Evolutionary conservation across 1,284 basidiomycete species (phyloP).

Genomic region (Mycena citricolor): DNA sequence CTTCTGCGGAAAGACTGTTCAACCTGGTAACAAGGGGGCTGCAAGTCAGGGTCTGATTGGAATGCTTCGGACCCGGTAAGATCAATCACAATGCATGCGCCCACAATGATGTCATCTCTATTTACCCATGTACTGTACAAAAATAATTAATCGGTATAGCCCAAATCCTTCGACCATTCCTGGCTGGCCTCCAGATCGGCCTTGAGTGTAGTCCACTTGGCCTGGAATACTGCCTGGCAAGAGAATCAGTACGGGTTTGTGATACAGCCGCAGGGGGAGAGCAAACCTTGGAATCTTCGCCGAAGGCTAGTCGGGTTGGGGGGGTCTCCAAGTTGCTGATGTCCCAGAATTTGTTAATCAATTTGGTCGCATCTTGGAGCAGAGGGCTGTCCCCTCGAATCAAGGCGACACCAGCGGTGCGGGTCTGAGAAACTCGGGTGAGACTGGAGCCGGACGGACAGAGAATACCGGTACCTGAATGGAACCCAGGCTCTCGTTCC

Average conservation of each 20-base stretch:
- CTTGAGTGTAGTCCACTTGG: conserved; percentile 16
- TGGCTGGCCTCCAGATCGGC: conserved; percentile 17
- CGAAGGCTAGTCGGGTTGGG: conserved; percentile 20
- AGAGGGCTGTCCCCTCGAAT: conserved; percentile 16
- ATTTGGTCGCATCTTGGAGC: conserved; percentile 18
- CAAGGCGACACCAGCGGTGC: conserved; percentile 4
- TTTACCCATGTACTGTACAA: too few relatives aligned
- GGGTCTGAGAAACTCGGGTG: conserved; percentile 4
- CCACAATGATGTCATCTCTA: too few relatives aligned
- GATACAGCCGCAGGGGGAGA: too few relatives aligned
- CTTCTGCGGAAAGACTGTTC: too few relatives aligned
- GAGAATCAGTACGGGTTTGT: background rate
- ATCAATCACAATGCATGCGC: too few relatives aligned
- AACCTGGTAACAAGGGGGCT: too few relatives aligned
- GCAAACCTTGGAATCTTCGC: conserved; percentile 22
- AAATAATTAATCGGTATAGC: too few relatives aligned
- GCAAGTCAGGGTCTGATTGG: too few relatives aligned
- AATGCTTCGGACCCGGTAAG: too few relatives aligned
- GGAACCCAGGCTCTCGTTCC: conserved; percentile 12
- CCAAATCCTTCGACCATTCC: conserved; percentile 19
- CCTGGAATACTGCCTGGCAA: conserved; percentile 7
- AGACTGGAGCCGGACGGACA: background rate
- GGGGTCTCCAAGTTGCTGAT: conserved; percentile 18
- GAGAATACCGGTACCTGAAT: conserved; percentile 5
- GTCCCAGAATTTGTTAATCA: conserved; percentile 14